phyloP scores from a whole-genome alignment of 495 filamentous ascomycete species.

The Lentithecium fluviatile region DNA sequence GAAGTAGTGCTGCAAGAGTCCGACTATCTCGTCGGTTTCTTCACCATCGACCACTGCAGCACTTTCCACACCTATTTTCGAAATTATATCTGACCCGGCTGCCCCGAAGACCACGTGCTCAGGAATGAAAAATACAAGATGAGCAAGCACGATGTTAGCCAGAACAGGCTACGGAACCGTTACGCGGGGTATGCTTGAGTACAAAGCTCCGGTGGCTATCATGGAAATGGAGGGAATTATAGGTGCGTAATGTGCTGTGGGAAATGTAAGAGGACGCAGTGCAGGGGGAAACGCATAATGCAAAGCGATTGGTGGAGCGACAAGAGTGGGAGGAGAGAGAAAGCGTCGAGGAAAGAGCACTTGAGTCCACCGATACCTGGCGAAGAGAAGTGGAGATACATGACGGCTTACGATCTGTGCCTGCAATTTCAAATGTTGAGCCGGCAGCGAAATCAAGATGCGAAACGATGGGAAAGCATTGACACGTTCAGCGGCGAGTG shows the following conservation, averaged over 20 bases:
- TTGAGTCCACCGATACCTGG: background rate
- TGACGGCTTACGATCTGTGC: background rate
- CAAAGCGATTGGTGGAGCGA: background rate
- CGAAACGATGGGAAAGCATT: background rate
- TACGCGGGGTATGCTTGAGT: background rate
- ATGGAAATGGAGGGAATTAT: constrained; percentile 1
- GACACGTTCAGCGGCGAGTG: background rate
- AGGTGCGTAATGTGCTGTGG: background rate
- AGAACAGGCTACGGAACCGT: background rate
- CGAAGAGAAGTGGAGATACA: background rate
- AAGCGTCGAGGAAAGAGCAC: background rate
- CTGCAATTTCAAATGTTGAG: background rate
- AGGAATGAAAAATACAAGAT: background rate
- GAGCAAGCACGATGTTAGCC: background rate
- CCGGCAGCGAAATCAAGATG: background rate
- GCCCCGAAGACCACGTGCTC: background rate
- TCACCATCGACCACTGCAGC: background rate
- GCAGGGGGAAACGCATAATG: background rate
- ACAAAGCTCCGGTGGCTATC: background rate
- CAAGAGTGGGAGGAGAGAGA: background rate
- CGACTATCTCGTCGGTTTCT: constrained; percentile 1
- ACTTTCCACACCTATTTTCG: background rate
- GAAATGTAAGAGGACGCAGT: background rate
- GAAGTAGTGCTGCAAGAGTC: background rate
- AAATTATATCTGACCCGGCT: background rate